Base-by-base conservation (phyloP, 2,329 filamentous ascomycete genomes). In the Fusarium globosum region DNA sequence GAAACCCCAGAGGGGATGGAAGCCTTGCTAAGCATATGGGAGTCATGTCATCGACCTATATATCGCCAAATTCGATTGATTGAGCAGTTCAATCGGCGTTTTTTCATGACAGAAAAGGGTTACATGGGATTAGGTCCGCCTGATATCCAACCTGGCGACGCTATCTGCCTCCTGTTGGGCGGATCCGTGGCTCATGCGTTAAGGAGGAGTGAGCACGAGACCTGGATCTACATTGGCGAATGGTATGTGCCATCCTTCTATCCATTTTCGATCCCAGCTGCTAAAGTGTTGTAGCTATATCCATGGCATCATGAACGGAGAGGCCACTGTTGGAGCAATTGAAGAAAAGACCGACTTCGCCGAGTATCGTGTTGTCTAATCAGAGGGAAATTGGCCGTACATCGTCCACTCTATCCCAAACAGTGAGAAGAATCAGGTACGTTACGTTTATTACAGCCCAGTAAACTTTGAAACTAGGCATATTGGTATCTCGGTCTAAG, bases 191-290 rank as follows among this genome's bases (percentile, higher is more conserved):
- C 62, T 18, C 53, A 68, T 18, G 48, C 41, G 18, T 33, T 68
- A 5, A 46, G 53, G n/a, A 33, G 38, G 10, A 49, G 14, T 10
- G 2, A n/a, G 13, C 21, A 36, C 8, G 7, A n/a, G 10, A 61
- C 18, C 4, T 66, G 65, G 62, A 13, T 7, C 3, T 68, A 68
- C 13, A 12, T 68, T 15, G 65, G 65, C 12, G 65, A 67, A 68
- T 61, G 62, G 62, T 66, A 49, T 13, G 36, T 45, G 14, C 6
- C 12, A 30, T 14, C 1, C 13, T 28, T 18, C 10, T 30, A 9
- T 36, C 5, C 20, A 1, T 6, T 28, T 20, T 11, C 6, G 10
- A 7, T n/a, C 13, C 35, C 2, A 4, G 7, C 11, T 20, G 20
- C 20, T 42, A 36, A 56, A 13, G 13, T 36, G 10, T 11, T 28